These are phyloP conservation scores for Populus davidiana DNA, from an alignment of 345 rosid genomes.

Conservation along the genomic window DNA sequence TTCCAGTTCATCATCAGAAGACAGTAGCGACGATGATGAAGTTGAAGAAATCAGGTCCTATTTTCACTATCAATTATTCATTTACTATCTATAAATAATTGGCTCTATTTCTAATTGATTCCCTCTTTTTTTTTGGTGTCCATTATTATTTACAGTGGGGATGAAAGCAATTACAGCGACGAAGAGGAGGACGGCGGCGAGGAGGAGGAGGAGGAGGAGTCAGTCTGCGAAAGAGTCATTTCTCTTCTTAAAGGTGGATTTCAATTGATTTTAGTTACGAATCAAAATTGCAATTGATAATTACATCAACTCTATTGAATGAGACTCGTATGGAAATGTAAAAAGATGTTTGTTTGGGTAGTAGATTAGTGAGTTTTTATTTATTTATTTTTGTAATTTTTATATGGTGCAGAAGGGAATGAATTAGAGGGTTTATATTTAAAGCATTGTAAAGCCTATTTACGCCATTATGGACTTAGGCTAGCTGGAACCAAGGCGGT, in stretches of 20 bases:
- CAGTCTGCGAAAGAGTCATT: constrained; percentile 40
- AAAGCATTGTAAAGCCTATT: constrained; percentile 47
- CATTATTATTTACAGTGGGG: constrained; percentile 15
- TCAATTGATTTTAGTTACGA: constrained; percentile 1
- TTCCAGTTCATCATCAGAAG: constrained; percentile 30
- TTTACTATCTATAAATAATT: neutral
- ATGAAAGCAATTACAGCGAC: constrained; percentile 5
- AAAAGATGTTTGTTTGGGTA: neutral
- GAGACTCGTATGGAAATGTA: neutral
- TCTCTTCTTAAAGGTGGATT: constrained; percentile 41
- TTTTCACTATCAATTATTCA: neutral
- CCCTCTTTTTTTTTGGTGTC: constrained; percentile 1
- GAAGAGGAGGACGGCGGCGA: constrained; percentile 27
- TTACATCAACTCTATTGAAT: neutral
- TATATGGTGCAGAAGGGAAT: constrained; percentile 32
- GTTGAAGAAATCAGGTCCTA: constrained; percentile 24
- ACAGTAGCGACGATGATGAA: neutral
- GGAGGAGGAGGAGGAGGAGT: constrained; percentile 12
- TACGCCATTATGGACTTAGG: constrained; percentile 50
- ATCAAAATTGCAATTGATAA: neutral
- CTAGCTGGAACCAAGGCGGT: constrained; percentile 46
- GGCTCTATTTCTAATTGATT: neutral
- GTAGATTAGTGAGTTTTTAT: neutral
- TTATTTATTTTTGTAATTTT: neutral
- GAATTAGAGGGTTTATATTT: constrained; percentile 37